Conservation (phyloP, 2,329 filamentous ascomycete species). For the Alternaria alternata region DNA sequence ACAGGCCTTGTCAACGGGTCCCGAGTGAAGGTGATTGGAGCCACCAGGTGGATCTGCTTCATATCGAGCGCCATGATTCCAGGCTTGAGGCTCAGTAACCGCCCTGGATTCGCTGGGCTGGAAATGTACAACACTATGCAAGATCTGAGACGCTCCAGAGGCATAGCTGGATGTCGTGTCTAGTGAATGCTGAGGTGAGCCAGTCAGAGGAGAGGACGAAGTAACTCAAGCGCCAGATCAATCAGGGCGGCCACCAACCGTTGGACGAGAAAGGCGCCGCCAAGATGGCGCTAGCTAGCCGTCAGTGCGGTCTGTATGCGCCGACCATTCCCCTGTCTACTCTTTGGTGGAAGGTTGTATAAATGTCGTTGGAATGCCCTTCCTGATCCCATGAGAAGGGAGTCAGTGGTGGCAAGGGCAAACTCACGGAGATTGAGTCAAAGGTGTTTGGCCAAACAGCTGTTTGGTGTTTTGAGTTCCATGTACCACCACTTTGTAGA, state of each 20-base stretch:
- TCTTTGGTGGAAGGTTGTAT: not conserved
- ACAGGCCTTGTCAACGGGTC: conserved; percentile 33
- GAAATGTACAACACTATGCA: conserved; percentile 45
- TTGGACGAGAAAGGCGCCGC: conserved; percentile 19
- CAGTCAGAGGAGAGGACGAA: conserved; percentile 37
- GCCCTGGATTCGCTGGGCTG: conserved; percentile 48
- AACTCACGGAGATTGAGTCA: not conserved
- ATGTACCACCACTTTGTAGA: not conserved
- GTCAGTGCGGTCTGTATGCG: conserved; percentile 18
- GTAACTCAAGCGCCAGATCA: conserved; percentile 34
- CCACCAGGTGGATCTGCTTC: conserved; percentile 32
- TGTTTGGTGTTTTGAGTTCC: not conserved
- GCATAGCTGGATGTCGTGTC: conserved; percentile 40
- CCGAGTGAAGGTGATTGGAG: conserved; percentile 45
- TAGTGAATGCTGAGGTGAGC: conserved; percentile 33
- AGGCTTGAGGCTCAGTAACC: conserved; percentile 45
- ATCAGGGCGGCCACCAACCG: conserved; percentile 31
- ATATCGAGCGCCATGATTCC: conserved; percentile 44
- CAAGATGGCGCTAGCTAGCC: conserved; percentile 18
- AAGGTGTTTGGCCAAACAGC: not conserved
- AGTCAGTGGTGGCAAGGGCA: not conserved
- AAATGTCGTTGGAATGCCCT: not conserved
- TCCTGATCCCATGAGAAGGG: not conserved
- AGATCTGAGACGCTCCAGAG: conserved; percentile 49
- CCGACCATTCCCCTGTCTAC: conserved; percentile 8